Evolutionary conservation across 352 stramenopile genomes (phyloP), one percentile per base, ranked within the genome.

Genomic region (Phytophthora gonapodyides): DNA sequence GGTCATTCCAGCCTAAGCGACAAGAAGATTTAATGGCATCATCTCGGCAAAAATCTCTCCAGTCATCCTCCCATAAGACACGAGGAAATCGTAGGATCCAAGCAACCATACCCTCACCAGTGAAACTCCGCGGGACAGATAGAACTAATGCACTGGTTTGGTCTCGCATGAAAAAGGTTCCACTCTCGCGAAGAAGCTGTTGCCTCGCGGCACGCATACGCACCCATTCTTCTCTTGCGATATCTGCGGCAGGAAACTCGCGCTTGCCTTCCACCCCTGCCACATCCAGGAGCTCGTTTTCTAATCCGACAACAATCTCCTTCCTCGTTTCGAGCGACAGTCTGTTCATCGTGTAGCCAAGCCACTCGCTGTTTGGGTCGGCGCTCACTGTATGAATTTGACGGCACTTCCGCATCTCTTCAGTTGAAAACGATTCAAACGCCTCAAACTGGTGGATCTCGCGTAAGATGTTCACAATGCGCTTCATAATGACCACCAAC

Each of bases 271-370:
- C 46, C 2, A 71, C 73, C 13, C 52, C 80, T 27, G 71, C 66
- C 12, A 91, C 59, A 15, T 84, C 75, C 1, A 91, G 57, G 7
- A 91, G 33, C 44, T 91, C 80, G 48, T 88, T 84, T 53, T 91
- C 82, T 1, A 91, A 67, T 6, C 78, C 48, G 2, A 86, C 63
- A 3, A 88, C 75, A 41, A 88, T 86, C 7, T 78, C 67, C 42
- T 86, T 89, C 19, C 82, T 67, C 2, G 59, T 67, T 38, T 88
- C 76, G 0, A 84, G 54, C 0, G 69, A 64, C 41, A 91, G 67
- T 16, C 87, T 80, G 54, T 86, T 81, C 44, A 91, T 80, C 21
- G 60, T 57, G 7, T 75, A 69, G 0, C 80, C 79, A 16, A 89
- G 49, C 69, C 72, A 89, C 36, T 88, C 76, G 37, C 73, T 85